Evolutionary conservation across 2,329 filamentous ascomycete species (phyloP).

Genomic region (Blastomyces silverae): DNA sequence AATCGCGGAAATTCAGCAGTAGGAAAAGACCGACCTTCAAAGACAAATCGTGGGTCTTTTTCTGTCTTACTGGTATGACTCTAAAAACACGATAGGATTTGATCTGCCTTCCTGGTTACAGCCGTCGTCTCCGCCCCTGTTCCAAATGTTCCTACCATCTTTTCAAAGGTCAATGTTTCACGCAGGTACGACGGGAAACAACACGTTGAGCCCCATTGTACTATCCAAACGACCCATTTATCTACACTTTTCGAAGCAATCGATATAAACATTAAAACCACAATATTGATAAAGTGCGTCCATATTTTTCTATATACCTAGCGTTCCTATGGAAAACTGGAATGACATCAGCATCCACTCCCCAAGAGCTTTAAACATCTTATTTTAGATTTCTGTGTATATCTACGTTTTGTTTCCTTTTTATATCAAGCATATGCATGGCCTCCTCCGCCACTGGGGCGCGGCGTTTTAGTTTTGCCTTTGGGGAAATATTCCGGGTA

Average conservation of each 20-base stretch:
- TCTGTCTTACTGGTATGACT: not conserved
- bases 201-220: not conserved
- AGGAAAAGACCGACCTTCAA: not conserved
- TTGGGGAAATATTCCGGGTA: not conserved
- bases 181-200: not conserved
- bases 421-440: not conserved
- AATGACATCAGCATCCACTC: not conserved
- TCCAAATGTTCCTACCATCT: not conserved
- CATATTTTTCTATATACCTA: not conserved
- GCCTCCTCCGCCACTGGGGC: not conserved
- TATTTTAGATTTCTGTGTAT: conserved; percentile 5
- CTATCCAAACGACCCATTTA: not conserved
- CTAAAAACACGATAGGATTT: not conserved
- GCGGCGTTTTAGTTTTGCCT: not conserved
- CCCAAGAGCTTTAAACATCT: not conserved
- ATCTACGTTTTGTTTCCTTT: not conserved
- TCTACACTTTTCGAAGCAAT: not conserved
- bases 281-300: not conserved
- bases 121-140: not conserved
- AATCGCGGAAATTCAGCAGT: not conserved
- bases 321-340: not conserved
- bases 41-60: not conserved
- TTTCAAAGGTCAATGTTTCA: not conserved
- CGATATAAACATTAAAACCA: not conserved
- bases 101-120: not conserved